Conservation (phyloP, 306 rosid species). For the Fagus sylvatica region DNA sequence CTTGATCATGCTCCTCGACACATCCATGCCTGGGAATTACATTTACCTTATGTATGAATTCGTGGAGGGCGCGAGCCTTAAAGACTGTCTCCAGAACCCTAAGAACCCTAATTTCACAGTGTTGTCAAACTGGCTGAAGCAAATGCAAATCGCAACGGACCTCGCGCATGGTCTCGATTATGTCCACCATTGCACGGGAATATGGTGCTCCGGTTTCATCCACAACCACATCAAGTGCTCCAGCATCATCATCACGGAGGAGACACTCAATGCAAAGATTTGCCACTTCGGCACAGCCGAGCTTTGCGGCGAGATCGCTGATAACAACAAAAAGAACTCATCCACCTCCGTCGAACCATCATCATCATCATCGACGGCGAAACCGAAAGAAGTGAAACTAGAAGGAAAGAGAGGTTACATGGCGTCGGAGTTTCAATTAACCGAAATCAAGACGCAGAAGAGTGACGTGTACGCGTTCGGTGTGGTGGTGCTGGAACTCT, state of each 20-base stretch:
- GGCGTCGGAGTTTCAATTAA: constrained; percentile 74
- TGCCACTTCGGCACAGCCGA: constrained; percentile 91
- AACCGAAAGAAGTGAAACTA: constrained; percentile 40
- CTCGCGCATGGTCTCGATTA: constrained; percentile 92
- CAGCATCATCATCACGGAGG: constrained; percentile 56
- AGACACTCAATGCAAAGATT: constrained; percentile 48
- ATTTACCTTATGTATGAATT: constrained; percentile 70
- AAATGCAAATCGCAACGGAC: constrained; percentile 83
- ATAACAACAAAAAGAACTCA: background rate
- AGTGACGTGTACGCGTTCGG: constrained; percentile 92
- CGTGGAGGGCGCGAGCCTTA: constrained; percentile 67
- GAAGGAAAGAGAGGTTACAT: constrained; percentile 89
- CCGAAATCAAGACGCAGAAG: constrained; percentile 69
- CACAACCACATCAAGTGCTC: constrained; percentile 87
- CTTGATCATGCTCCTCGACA: constrained; percentile 74
- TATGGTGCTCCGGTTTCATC: constrained; percentile 42
- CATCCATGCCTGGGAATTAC: constrained; percentile 60
- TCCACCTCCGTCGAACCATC: background rate
- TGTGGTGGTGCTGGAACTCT: constrained; percentile 75
- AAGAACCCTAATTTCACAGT: constrained; percentile 75
- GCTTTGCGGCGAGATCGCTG: constrained; percentile 57
- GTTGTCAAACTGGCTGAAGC: constrained; percentile 67
- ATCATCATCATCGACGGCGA: background rate
- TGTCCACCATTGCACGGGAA: constrained; percentile 72
- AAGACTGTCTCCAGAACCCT: constrained; percentile 72